Conservation (phyloP, 768 basidiomycete genomes). For the Gloeophyllum trabeum region DNA sequence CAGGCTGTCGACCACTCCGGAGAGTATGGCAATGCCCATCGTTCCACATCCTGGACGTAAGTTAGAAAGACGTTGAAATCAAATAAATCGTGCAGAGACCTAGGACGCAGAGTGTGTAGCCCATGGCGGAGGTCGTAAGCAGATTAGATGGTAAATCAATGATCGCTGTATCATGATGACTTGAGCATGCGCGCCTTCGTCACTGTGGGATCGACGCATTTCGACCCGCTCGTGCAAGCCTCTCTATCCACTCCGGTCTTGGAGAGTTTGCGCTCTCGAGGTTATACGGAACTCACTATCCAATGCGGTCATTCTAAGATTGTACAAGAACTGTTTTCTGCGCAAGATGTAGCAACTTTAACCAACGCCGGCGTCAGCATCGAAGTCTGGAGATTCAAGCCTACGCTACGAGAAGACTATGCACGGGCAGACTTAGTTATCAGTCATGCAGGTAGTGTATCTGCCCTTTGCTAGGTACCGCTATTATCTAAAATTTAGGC, state of each 20-base stretch:
- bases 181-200: conserved; percentile 41
- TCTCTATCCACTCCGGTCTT: conserved; percentile 51
- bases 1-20: conserved; percentile 83
- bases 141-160: not conserved
- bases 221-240: conserved; percentile 60
- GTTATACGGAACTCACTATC: conserved; percentile 52
- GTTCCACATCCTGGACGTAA: conserved; percentile 79
- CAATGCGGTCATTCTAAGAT: conserved; percentile 71
- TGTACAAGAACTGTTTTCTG: conserved; percentile 16
- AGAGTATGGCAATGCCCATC: conserved; percentile 93
- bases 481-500: conserved; percentile 33
- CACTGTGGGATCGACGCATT: conserved; percentile 86
- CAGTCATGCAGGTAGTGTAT: conserved; percentile 87
- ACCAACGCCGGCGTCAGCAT: conserved; percentile 36
- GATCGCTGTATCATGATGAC: not conserved
- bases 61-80: conserved; percentile 11
- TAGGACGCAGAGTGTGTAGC: conserved; percentile 86
- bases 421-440: conserved; percentile 68
- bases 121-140: too few relatives aligned
- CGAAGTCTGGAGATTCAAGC: conserved; percentile 65
- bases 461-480: conserved; percentile 3
- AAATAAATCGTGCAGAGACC: conserved; percentile 26
- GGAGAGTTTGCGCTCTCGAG: conserved; percentile 34
- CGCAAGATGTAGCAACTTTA: conserved; percentile 4
- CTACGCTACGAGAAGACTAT: conserved; percentile 57